Evolutionary conservation across 2,329 filamentous ascomycete species (phyloP), one percentile per base, ranked within the genome.

Genomic region (Davidsoniella eucalypti): DNA sequence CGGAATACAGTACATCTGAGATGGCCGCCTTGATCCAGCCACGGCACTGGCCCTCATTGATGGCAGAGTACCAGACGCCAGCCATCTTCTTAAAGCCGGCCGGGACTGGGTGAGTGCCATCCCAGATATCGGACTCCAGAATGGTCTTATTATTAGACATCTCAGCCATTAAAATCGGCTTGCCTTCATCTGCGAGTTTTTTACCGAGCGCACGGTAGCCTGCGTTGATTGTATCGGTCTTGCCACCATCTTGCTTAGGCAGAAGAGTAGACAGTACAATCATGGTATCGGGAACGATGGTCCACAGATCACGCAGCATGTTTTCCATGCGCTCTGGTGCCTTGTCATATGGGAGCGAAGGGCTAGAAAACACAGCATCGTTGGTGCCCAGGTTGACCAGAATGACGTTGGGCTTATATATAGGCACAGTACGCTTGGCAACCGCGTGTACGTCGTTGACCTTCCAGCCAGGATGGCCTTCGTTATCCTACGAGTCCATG

Each of bases 51-150:
- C 61, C 61, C 36, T 60, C 56, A 48, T 56, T 53, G 45, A 65
- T 58, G 18, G 59, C 57, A 0, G 43, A 50, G 48, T 60, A 59
- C 64, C 64, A 68, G 6, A 65, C 53, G 17, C 57, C 56, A 29
- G 66, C 67, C 66, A 69, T 69, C 58, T 67, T 66, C 41, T 57
- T 52, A 52, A 68, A 68, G 3, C 67, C 67, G 0, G 12, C 56
- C 29, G 66, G 63, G 17, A 59, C 57, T 1, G 67, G 67, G 49
- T 69, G 67, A 1, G 62, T 68, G 8, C 56, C 59, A 51, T 69
- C 67, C 0, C 56, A 58, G 43, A 69, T 55, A 41, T 68, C 65
- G 5, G 42, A 47, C 2, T 14, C 21, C 10, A 49, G 8, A 6
- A 51, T 33, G 12, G 40, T 49, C 33, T 52, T 52, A 5, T 43